Conservation (phyloP, 1,284 basidiomycete genomes). For the Cutaneotrichosporon cyanovorans region DNA sequence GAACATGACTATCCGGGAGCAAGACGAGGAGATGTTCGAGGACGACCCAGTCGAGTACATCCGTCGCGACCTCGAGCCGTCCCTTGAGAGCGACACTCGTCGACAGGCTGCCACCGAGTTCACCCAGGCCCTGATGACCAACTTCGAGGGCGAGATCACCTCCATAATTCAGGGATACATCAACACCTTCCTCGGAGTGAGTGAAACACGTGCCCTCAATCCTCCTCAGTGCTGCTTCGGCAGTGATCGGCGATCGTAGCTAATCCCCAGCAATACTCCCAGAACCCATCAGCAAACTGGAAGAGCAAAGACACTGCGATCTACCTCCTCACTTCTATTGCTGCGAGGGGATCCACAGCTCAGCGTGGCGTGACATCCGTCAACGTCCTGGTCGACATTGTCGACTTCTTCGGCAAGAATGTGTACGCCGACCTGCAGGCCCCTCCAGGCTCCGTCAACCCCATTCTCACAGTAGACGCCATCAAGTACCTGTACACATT, state of each 20-base stretch:
- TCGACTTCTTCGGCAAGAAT: constrained; percentile 90
- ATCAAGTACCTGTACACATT: constrained; percentile 92
- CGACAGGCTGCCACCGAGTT: constrained; percentile 90
- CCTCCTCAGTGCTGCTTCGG: neutral
- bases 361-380: constrained; percentile 88
- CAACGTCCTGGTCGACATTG: constrained; percentile 85
- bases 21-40: constrained; percentile 93
- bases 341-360: constrained; percentile 74
- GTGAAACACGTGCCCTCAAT: too few relatives aligned
- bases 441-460: constrained; percentile 60
- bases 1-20: constrained; percentile 77
- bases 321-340: constrained; percentile 84
- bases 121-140: constrained; percentile 74
- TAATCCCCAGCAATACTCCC: constrained; percentile 47
- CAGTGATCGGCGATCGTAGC: neutral
- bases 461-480: constrained; percentile 90
- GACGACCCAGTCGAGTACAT: constrained; percentile 96
- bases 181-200: constrained; percentile 61
- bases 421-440: constrained; percentile 83
- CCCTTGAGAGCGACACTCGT: constrained; percentile 60
- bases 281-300: constrained; percentile 68
- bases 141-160: constrained; percentile 73
- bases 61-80: constrained; percentile 64
- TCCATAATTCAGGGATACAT: constrained; percentile 80
- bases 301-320: constrained; percentile 94